phyloP scores from a whole-genome alignment of 305 asterid species.

The Fraxinus xanthoxyloides region DNA sequence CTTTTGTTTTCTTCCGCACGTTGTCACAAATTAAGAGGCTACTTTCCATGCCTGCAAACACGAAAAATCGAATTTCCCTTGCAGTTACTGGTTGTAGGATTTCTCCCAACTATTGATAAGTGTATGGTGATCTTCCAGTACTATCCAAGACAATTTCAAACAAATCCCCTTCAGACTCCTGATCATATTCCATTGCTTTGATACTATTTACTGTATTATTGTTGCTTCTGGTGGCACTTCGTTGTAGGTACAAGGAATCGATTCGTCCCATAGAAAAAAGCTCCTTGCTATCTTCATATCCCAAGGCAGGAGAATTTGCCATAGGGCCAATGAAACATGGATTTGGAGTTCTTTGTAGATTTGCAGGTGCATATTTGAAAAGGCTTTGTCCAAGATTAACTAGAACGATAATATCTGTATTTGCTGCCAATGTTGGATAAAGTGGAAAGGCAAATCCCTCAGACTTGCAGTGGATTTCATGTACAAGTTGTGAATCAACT shows the following conservation, averaged over 20 bases:
- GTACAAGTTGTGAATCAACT: slow-evolving; percentile 54
- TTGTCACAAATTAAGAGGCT: slow-evolving; percentile 9
- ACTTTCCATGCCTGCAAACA: not conserved
- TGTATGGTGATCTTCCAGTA: slow-evolving; percentile 49
- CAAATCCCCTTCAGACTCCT: slow-evolving; percentile 78
- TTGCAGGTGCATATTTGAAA: slow-evolving; percentile 50
- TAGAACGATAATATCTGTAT: slow-evolving; percentile 32
- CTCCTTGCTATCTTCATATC: slow-evolving; percentile 65
- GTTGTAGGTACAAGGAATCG: slow-evolving; percentile 62
- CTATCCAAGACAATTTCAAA: slow-evolving; percentile 75
- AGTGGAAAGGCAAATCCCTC: slow-evolving; percentile 63
- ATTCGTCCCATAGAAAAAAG: slow-evolving; percentile 91
- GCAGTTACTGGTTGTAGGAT: not conserved
- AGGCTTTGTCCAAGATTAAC: slow-evolving; percentile 77
- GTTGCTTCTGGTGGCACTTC: slow-evolving; percentile 45
- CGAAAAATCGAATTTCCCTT: not conserved
- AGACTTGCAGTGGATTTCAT: slow-evolving; percentile 63
- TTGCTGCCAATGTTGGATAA: slow-evolving; percentile 66
- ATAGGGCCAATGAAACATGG: slow-evolving; percentile 60
- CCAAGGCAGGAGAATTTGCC: slow-evolving; percentile 43
- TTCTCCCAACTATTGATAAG: slow-evolving; percentile 14
- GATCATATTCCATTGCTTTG: slow-evolving; percentile 53
- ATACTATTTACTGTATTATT: slow-evolving; percentile 54
- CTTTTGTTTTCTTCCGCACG: not conserved
- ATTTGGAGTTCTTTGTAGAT: slow-evolving; percentile 55